Percentiles rank a stretch among this genome's conserved stretches.
Conservation (phyloP, 2,329 filamentous ascomycete genomes). For the Cercospora sesami region DNA sequence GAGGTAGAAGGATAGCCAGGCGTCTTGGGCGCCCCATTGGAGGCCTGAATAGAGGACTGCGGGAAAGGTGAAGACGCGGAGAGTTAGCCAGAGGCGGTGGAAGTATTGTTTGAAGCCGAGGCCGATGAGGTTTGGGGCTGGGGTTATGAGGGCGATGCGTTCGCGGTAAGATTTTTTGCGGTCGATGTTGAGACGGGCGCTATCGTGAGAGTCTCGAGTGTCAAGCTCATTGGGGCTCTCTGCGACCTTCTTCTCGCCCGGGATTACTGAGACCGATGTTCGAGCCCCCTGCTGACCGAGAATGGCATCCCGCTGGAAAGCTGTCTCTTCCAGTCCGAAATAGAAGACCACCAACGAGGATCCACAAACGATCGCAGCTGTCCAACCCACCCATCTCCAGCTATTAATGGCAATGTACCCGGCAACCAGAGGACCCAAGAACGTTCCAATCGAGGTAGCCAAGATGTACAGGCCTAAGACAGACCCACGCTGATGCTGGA, state of each 20-base stretch:
- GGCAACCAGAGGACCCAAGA: constrained; percentile 55
- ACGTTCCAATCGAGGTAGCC: constrained; percentile 58
- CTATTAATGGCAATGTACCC: constrained; percentile 52
- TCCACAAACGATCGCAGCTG: constrained; percentile 53
- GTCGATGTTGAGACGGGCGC: constrained; percentile 18
- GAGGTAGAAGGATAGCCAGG: constrained; percentile 61
- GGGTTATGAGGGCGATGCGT: constrained; percentile 58
- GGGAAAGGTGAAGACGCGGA: constrained; percentile 59
- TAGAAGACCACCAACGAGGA: constrained; percentile 51
- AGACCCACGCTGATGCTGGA: constrained; percentile 57
- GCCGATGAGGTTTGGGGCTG: constrained; percentile 55
- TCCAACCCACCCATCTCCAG: constrained; percentile 59
- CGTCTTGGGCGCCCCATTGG: constrained; percentile 62
- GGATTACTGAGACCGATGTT: neutral
- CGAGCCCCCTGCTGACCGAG: constrained; percentile 29
- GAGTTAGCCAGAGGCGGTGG: constrained; percentile 55
- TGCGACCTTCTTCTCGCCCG: constrained; percentile 23
- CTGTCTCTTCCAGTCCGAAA: constrained; percentile 57
- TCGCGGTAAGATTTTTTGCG: constrained; percentile 54
- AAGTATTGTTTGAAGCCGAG: constrained; percentile 57
- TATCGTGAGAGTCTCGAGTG: constrained; percentile 13
- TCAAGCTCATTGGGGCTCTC: constrained; percentile 1
- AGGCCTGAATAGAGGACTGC: constrained; percentile 59
- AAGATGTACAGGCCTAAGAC: constrained; percentile 58
- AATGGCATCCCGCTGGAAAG: constrained; percentile 49